A percentile compares a stretch with the other conserved stretches of the same genome.
Conservation (phyloP, 306 rosid species). For the Trichosanthes truncata region DNA sequence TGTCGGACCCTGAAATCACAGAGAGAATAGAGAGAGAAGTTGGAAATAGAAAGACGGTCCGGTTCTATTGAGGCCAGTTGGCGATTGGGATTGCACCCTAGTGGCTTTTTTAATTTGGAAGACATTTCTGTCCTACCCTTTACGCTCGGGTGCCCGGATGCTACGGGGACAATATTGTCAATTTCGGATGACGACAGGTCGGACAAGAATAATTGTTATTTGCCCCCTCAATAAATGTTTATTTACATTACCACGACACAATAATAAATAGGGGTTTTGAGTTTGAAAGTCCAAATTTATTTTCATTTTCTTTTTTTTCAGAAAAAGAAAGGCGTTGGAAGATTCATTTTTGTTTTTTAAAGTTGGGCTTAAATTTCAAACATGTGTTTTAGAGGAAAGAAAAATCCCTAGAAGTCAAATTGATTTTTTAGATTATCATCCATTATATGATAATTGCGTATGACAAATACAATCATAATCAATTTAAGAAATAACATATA, state of each 20-base stretch:
- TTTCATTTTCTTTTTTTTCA: no score
- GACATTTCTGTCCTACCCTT: background rate
- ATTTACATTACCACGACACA: background rate
- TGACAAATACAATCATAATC: no score
- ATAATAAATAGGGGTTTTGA: background rate
- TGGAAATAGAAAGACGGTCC: background rate
- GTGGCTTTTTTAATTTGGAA: background rate
- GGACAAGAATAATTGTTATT: background rate
- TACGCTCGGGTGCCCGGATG: background rate
- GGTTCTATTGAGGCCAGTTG: slow-evolving; percentile 5
- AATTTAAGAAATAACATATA: no score
- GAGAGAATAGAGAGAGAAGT: background rate
- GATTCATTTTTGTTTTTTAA: no score
- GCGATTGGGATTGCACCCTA: background rate
- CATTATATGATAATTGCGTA: no score
- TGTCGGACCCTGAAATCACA: background rate
- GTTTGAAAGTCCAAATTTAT: background rate
- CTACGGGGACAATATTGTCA: background rate
- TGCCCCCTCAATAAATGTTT: background rate
- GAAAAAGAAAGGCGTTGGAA: no score
- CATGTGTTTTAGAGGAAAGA: no score
- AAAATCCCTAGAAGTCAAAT: no score
- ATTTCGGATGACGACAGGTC: background rate
- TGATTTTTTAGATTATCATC: no score
- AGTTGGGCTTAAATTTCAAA: no score